Evolutionary conservation across 2,329 filamentous ascomycete genomes (phyloP), one percentile per base, ranked within the genome.

Genomic region (Beauveria rudraprayagi): DNA sequence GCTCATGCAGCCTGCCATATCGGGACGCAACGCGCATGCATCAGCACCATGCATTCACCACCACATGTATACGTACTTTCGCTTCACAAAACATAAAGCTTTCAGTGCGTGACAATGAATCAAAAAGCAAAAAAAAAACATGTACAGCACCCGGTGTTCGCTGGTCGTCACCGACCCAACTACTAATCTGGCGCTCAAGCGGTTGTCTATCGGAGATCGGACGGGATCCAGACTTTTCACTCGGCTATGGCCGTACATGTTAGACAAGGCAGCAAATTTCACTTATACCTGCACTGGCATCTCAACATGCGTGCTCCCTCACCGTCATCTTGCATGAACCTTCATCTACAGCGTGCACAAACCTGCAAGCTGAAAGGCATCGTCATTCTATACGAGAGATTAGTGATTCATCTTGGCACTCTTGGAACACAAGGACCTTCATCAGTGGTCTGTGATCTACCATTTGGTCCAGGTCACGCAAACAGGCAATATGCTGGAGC

Each of bases 101-200:
- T 10, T 11, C 4, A 37, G 14, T 37, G 34, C 34, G 6, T 37
- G 11, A 37, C 34, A 37, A 37, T 22, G 22, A 14, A 37, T 5
- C 34, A 37, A 14, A 22, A 28, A 16, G 37, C 6, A 43, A 46
- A 58, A 56, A 61, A 37, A 56, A 56, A 37, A 4, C 19, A 61
- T 44, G 44, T 56, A 56, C 59, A 61, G 26, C 59, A 61, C 43
- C 59, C 44, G 59, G 59, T 61, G 59, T 56, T 56, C 51, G 59
- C 59, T 61, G 59, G 52, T 56, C 59, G 59, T 60, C 58, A 54
- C 58, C 58, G 50, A 60, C 41, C 58, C 51, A 60, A 60, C 58
- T 60, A 60, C 50, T 61, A 56, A 61, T 61, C 59, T 61, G 59
- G 51, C 59, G 59, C 51, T 61, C 52, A 56, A 50, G 51, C 41